A percentile compares a stretch with the other conserved stretches of the same genome.
These are phyloP conservation scores for Cercospora sesami DNA, from an alignment of 2,329 filamentous ascomycete species.

Conservation along the genomic window DNA sequence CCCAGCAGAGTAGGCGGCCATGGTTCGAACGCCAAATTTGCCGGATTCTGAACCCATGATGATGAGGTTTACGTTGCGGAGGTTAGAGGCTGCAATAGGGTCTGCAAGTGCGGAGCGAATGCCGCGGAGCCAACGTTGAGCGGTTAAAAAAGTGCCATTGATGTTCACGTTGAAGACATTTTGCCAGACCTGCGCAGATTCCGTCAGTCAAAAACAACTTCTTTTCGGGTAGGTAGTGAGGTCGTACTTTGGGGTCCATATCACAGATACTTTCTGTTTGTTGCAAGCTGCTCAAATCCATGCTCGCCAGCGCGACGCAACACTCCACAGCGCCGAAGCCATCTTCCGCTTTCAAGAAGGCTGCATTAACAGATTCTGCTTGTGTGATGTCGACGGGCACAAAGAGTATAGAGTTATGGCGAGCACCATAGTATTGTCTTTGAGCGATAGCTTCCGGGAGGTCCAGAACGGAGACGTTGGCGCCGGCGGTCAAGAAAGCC, in stretches of 20 bases:
- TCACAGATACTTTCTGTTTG: conserved; percentile 45
- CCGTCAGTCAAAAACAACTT: neutral
- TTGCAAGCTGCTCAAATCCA: conserved; percentile 47
- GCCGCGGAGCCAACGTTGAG: conserved; percentile 46
- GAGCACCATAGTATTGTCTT: conserved; percentile 2
- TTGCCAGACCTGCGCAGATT: conserved; percentile 37
- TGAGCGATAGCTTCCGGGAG: conserved; percentile 17
- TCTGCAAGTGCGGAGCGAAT: conserved; percentile 35
- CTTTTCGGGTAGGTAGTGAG: neutral
- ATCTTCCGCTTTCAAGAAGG: conserved; percentile 40
- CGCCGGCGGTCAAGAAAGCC: conserved; percentile 47
- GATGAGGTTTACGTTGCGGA: conserved; percentile 44
- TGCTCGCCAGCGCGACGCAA: conserved; percentile 47
- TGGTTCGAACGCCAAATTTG: conserved; percentile 46
- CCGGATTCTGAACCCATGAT: conserved; percentile 51
- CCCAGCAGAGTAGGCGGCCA: conserved; percentile 48
- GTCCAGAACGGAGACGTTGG: conserved; percentile 42
- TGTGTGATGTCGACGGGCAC: conserved; percentile 36
- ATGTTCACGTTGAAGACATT: conserved; percentile 48
- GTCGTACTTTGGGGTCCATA: conserved; percentile 38
- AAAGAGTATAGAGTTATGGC: conserved; percentile 14
- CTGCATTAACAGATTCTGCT: conserved; percentile 37
- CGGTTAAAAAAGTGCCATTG: conserved; percentile 47
- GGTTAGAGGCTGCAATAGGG: conserved; percentile 5
- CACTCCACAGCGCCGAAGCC: conserved; percentile 42